Conservation (phyloP, 192 early-diverging fungal species). For the Phycomyces blakesleeanus region DNA sequence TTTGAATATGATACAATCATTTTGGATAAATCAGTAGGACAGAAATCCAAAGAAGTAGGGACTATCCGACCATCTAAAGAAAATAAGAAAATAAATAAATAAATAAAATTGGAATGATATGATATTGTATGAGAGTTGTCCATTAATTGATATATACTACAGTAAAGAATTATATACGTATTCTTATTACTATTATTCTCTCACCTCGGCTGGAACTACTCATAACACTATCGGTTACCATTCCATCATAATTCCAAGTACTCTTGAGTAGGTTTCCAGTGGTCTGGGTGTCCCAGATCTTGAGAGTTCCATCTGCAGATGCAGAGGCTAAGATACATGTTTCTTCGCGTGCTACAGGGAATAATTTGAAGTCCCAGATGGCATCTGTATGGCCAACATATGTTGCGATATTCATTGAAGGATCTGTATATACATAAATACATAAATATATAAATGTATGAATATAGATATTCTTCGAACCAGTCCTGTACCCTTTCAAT, state of each 20-base stretch:
- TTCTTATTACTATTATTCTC: not conserved
- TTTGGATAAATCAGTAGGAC: slow-evolving; percentile 52
- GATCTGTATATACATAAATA: slow-evolving; percentile 35
- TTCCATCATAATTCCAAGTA: slow-evolving; percentile 44
- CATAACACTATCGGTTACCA: slow-evolving; percentile 6
- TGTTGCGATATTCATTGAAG: slow-evolving; percentile 49
- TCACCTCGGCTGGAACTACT: not conserved
- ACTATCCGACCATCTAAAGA: slow-evolving; percentile 18
- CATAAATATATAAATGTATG: too few species aligned
- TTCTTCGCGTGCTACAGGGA: slow-evolving; percentile 45
- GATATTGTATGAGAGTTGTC: too few species aligned
- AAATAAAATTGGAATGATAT: too few species aligned
- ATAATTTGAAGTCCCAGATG: slow-evolving; percentile 80
- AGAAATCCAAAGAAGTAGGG: slow-evolving; percentile 72
- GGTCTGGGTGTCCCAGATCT: slow-evolving; percentile 70
- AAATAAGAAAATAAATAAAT: too few species aligned
- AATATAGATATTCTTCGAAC: too few species aligned
- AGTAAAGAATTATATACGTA: not conserved
- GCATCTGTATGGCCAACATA: slow-evolving; percentile 79
- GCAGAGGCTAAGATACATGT: slow-evolving; percentile 63
- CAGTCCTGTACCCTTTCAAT: too few species aligned
- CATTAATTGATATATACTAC: too few species aligned
- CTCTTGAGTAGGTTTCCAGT: slow-evolving; percentile 43
- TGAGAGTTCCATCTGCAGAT: slow-evolving; percentile 76
- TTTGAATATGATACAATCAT: slow-evolving; percentile 64